Base-by-base conservation (phyloP, 2,329 filamentous ascomycete genomes). In the Phialophora tarda region DNA sequence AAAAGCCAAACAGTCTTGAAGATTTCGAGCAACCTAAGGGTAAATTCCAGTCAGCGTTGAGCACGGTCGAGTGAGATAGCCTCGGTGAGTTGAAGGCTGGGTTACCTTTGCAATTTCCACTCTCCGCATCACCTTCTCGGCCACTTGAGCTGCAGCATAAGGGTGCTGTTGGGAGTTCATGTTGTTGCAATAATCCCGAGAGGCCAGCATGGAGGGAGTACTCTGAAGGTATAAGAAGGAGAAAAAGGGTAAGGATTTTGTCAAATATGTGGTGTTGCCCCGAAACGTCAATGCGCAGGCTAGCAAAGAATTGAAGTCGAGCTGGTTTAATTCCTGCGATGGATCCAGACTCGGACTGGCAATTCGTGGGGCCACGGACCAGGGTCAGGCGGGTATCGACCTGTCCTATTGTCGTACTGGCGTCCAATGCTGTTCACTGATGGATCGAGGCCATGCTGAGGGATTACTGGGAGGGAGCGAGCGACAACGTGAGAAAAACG, bases 1-100 rank as follows among this genome's bases (percentile, higher is more conserved):
- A 71, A 98, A 88, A 66, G 95, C 94, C 67, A 99, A 88, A 70
- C 94, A 92, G 82, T 96, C 93, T 81, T 98, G 93, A 63, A 99
- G 84, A 75, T 91, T 91, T 77, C 94, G 86, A 74, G 93, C 95
- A 83, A 99, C 96, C 95, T 98, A 32, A 61, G 53, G 58, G 47
- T 26, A 23, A 26, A 51, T 44, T 68, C 77, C 67, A 75, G 72
- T 65, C 60, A 63, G 50, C 56, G 21, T 30, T 56, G 50, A 62
- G 57, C 53, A 26, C 57, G 14, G 70, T 73, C 68, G 58, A 67
- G 48, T 53, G 59, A 54, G 47, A 23, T 14, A 8, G 23, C 26
- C 14, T 41, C 38, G 7, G 38, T 44, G 38, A 17, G 17, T n/a
- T 44, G 38, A 30, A 50, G 10, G 62, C 62, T 61, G 59, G 66